Percentiles rank a stretch among this genome's conserved stretches.
Evolutionary conservation across 805 yeast genomes (phyloP).

Genomic region (Starmerella bombi): DNA sequence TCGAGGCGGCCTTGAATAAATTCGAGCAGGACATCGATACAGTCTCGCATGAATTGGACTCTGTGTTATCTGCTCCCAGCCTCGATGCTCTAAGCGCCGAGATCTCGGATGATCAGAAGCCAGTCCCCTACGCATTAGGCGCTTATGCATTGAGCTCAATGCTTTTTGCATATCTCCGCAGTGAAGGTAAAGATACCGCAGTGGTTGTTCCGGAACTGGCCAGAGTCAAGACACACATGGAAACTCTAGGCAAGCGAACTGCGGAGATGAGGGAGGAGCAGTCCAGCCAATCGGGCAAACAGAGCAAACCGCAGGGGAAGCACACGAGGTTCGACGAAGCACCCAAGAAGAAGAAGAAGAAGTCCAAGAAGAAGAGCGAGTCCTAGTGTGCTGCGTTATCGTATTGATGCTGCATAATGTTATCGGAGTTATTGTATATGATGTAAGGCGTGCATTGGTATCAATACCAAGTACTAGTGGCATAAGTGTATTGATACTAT

Average conservation of each 20-base stretch:
- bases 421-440: no score
- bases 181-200: slow-evolving; percentile 44
- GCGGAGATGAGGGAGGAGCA: not conserved
- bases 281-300: not conserved
- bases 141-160: slow-evolving; percentile 45
- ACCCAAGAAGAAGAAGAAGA: not conserved
- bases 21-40: slow-evolving; percentile 16
- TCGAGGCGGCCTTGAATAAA: slow-evolving; percentile 11
- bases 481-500: no score
- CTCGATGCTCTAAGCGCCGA: slow-evolving; percentile 17
- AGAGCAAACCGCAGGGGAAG: not conserved
- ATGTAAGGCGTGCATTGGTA: no score
- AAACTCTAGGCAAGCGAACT: not conserved
- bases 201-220: slow-evolving; percentile 35
- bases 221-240: slow-evolving; percentile 34
- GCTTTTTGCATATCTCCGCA: slow-evolving; percentile 45
- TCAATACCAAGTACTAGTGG: no score
- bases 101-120: slow-evolving; percentile 4
- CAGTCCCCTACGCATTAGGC: slow-evolving; percentile 18
- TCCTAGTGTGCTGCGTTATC: no score
- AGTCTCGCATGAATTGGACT: slow-evolving; percentile 11
- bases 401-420: no score
- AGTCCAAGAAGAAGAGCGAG: not conserved
- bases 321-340: slow-evolving; percentile 20
- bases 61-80: slow-evolving; percentile 12